Base-by-base conservation (phyloP, 805 yeast species). In the Barnettozyma salicaria region DNA sequence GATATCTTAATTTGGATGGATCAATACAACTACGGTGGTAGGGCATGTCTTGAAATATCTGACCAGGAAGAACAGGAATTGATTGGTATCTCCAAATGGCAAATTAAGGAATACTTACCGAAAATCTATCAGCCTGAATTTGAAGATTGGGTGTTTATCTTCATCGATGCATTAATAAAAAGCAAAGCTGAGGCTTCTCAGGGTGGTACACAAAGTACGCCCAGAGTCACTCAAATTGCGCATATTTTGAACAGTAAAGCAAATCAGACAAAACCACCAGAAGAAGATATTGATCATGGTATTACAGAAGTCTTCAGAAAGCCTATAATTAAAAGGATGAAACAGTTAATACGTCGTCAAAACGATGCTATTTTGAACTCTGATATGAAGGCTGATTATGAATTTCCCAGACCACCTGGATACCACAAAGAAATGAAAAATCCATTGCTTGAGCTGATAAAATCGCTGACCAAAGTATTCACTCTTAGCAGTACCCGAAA, bases 1-100 rank as follows among this genome's bases (percentile, higher is more conserved):
- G 97, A 92, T 56, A 53, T 81, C n/a, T 63, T 92, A 45, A 63
- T 92, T 2, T 94, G 97, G 97, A 84, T 90, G 95, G 96, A 92
- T 56, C 79, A 81, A 48, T 76, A 74, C 50, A 92, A 92, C 53
- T 88, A 70, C 58, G 83, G 94, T 29, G 99, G 98, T 6, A 57
- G 73, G 34, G 70, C 72, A 0, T 65, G 74, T 45, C 39, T 55
- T 11, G 60, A 60, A 37, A 59, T 67, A 13, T 46, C 59, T 16
- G 67, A 61, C 8, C 45, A 44, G 9, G 66, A 61, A 16, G 58
- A 52, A 13, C 72, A 67, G 40, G 65, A 63, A 21, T 47, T 60
- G 18, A 48, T 52, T 27, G 67, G 64, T 1, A 55, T 61, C 30
- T 78, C 84, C 1, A 68, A 77, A 33, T 92, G 98, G 98, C 92